Evolutionary conservation across 73 alveolate genomes (phyloP).

Genomic region (Halteria grandinella): DNA sequence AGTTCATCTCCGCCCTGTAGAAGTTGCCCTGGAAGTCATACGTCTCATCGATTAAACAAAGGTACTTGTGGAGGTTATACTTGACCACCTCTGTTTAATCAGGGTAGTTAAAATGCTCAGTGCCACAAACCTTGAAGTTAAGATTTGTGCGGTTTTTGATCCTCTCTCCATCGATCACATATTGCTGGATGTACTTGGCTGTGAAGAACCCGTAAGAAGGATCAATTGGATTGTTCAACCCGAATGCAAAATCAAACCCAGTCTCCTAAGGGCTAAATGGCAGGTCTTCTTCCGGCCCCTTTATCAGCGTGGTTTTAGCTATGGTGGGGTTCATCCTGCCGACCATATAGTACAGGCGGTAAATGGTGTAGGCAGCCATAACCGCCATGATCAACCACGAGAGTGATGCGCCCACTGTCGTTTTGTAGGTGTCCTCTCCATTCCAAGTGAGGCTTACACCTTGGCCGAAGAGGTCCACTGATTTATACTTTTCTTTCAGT

Average conservation of each 20-base stretch:
- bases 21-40: conserved; percentile 18
- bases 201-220: conserved; percentile 18
- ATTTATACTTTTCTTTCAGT: too few relatives aligned
- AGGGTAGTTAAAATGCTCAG: background rate
- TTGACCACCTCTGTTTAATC: background rate
- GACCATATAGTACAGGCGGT: background rate
- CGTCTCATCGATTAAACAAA: background rate
- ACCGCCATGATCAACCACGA: conserved; percentile 10
- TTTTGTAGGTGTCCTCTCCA: conserved; percentile 44
- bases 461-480: conserved; percentile 46
- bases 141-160: background rate
- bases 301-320: background rate
- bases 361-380: background rate
- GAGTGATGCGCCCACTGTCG: conserved; percentile 39
- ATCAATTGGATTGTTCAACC: background rate
- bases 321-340: background rate
- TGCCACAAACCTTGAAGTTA: background rate
- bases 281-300: background rate
- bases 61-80: background rate
- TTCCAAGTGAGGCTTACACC: conserved; percentile 32
- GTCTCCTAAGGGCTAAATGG: background rate
- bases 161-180: background rate
- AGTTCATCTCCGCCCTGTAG: background rate
- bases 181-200: background rate
- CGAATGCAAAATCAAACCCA: conserved; percentile 48